Conservation (phyloP, 106 monocot species). For the Apostasia ramifera region DNA sequence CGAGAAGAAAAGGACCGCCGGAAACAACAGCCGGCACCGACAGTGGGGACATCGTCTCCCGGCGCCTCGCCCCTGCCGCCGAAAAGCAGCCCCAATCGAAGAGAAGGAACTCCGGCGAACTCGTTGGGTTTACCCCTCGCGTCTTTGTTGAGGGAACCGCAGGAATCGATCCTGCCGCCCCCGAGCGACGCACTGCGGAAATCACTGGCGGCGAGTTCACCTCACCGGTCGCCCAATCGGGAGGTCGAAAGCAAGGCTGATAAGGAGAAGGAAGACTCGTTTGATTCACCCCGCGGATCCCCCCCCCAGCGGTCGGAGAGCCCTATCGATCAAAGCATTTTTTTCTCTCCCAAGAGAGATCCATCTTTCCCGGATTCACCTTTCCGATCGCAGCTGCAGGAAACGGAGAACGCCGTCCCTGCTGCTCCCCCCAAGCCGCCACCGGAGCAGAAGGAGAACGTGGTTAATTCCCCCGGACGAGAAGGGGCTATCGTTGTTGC, state of each 20-base stretch:
- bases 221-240: not conserved
- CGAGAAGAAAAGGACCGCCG: not conserved
- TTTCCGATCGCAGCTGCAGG: conserved; percentile 6
- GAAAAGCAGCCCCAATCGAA: not conserved
- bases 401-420: not conserved
- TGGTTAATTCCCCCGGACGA: not conserved
- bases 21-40: not conserved
- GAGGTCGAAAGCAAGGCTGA: not conserved
- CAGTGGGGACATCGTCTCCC: not conserved
- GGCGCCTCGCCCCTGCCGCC: not conserved
- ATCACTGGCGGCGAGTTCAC: not conserved
- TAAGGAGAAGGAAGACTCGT: conserved; percentile 10
- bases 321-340: not conserved
- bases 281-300: not conserved
- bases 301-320: not conserved
- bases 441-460: conserved; percentile 2
- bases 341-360: not conserved
- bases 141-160: not conserved
- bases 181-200: not conserved
- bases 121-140: not conserved
- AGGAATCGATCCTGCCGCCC: not conserved
- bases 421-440: not conserved
- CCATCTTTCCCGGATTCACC: not conserved
- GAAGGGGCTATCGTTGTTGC: conserved; percentile 4
- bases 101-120: not conserved